Base-by-base conservation (phyloP, 495 filamentous ascomycete species). In the Daldinia bambusicola region DNA sequence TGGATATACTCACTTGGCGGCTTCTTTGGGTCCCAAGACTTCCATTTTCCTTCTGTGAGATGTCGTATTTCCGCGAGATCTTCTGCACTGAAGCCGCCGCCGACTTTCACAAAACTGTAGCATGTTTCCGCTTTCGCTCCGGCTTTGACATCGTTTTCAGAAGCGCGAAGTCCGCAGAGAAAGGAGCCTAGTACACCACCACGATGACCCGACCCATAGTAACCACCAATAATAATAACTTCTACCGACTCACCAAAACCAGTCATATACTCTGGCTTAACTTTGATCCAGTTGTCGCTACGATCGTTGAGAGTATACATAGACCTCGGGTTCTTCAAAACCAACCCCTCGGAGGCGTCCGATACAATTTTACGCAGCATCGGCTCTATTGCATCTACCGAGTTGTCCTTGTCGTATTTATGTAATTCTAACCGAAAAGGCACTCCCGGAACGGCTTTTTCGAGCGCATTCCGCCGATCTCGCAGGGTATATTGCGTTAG, bases 201-300 rank as follows among this genome's bases (percentile, higher is more conserved):
- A 55, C 95, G 87, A 51, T 87, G 88, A 0, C 95, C 95, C 30
- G 89, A 90, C 4, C 95, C 95, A 78, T 91, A 99, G 81, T 98
- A 98, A 31, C 95, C 96, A 43, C 95, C 95, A 48, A 99, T 86
- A 6, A 99, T 85, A 16, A 97, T 81, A 56, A 93, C 90, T 75
- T 99, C 95, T 9, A 99, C 87, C 6, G 90, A 92, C 80, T 99
- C 95, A 62, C 95, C 95, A 76, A 94, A 98, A 69, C 97, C 95
- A 26, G 89, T 90, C 95, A 99, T 98, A 80, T 99, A 99, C 66
- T 99, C 95, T 5, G 95, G 95, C 77, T 99, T 99, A 18, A 99
- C 94, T 78, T 99, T 99, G 84, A 98, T 92, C 95, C 95, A 99
- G 82, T 97, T 91, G 74, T 98, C 93, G 75, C 95, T 95, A 32